Conservation (phyloP, 2,329 filamentous ascomycete species). For the Septoria linicola region DNA sequence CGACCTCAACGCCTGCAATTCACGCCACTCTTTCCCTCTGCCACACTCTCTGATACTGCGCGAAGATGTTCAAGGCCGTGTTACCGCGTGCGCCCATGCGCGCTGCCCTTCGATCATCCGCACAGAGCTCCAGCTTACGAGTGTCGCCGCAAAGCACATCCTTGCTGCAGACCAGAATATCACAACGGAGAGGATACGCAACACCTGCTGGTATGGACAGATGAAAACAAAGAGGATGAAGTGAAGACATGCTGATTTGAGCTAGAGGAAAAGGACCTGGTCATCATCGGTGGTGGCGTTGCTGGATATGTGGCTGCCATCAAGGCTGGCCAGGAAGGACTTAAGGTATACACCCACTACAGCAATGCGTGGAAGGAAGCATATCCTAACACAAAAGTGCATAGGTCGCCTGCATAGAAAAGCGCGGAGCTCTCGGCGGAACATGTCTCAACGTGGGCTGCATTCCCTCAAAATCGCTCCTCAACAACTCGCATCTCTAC, state of each 20-base stretch:
- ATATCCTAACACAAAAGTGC: constrained; percentile 2
- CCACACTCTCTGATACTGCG: background rate
- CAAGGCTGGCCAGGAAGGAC: constrained; percentile 94
- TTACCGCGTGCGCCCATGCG: constrained; percentile 26
- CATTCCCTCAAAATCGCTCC: constrained; percentile 97
- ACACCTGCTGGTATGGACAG: constrained; percentile 50
- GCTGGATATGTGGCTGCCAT: constrained; percentile 98
- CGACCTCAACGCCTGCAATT: no score
- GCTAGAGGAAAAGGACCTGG: constrained; percentile 87
- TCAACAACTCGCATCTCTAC: constrained; percentile 99
- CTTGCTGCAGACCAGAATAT: constrained; percentile 52
- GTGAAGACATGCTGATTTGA: constrained; percentile 34
- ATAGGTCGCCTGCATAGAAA: constrained; percentile 95
- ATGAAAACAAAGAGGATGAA: background rate
- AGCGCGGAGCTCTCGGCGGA: constrained; percentile 89
- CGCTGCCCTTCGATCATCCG: constrained; percentile 28
- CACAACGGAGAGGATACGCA: constrained; percentile 57
- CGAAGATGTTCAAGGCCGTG: constrained; percentile 31
- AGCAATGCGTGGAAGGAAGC: constrained; percentile 20
- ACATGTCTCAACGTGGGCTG: constrained; percentile 99
- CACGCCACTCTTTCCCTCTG: background rate
- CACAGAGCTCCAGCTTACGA: constrained; percentile 25
- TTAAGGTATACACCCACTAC: constrained; percentile 67
- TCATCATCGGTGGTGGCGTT: constrained; percentile 97
- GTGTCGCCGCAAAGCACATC: constrained; percentile 40